Base-by-base conservation (phyloP, 768 basidiomycete genomes). In the Coprinopsis marcescibilis region DNA sequence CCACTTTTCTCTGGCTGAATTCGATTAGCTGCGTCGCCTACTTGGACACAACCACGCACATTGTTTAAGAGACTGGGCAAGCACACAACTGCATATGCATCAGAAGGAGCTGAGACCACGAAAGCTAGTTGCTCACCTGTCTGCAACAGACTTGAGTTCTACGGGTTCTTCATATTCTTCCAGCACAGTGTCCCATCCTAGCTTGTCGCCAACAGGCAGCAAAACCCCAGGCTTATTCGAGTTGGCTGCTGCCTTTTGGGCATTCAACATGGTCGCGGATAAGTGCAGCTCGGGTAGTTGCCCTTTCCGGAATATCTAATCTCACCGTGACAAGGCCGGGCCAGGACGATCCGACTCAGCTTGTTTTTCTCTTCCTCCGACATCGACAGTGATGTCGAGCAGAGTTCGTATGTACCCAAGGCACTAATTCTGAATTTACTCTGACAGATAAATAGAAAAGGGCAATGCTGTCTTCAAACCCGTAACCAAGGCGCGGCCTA, bases 1-100 rank as follows among this genome's bases (percentile, higher is more conserved):
- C 84, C 85, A 88, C 61, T 73, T 76, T 20, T 86, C 78, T 32
- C 87, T 76, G 23, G 87, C 86, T 88, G 54, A 21, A 37, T 7
- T 15, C 21, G 19, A 15, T 27, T 4, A 26, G 34, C 21, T 24
- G 15, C 15, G 21, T 30, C 15, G 14, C 19, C 27, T 13, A 26
- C 6, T 19, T 19, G n/a, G 17, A 5, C 5, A 13, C 15, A 34
- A 13, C 11, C 19, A 46, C 45, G 8, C 38, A 46, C 45, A 46
- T 38, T 37, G 45, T 38, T 14, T 36, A 15, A 46, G 45, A 38
- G 33, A 7, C n/a, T 29, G 25, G 3, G 34, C 33, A 4, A 46
- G 45, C 6, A 46, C 34, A n/a, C 34, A 4, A 46, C 45, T 46
- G 19, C 3, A 6, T 5, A 11, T 20, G 39, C 8, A 23, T 20